Conservation (phyloP, 2,329 filamentous ascomycete genomes). For the Fusarium sp. region DNA sequence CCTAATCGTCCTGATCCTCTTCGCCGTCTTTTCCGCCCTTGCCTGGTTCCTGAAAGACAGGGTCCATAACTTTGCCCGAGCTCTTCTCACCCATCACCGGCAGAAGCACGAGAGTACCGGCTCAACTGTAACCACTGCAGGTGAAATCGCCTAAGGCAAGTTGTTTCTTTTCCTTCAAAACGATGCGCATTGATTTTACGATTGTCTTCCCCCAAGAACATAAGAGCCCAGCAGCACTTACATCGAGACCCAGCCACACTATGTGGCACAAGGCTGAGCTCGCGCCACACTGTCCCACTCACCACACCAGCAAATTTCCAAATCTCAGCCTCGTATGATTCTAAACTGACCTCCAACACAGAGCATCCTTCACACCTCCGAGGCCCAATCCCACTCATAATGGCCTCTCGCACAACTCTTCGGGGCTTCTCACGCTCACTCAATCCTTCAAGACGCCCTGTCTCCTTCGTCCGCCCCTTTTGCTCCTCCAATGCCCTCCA, state of each 20-base stretch:
- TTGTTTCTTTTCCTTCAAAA: background rate
- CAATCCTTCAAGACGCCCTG: constrained; percentile 31
- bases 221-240: background rate
- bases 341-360: constrained; percentile 42
- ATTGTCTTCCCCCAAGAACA: background rate
- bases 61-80: constrained; percentile 51
- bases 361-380: constrained; percentile 23
- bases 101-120: constrained; percentile 13
- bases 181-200: background rate
- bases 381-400: constrained; percentile 37
- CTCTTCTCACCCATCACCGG: constrained; percentile 43
- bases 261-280: constrained; percentile 43
- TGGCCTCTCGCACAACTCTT: constrained; percentile 52
- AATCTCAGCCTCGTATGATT: constrained; percentile 50
- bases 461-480: constrained; percentile 47
- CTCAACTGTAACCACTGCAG: constrained; percentile 28
- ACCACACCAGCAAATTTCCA: constrained; percentile 43
- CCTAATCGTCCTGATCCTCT: constrained; percentile 52
- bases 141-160: constrained; percentile 35
- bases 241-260: constrained; percentile 36
- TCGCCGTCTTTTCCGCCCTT: constrained; percentile 49
- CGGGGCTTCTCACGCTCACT: constrained; percentile 48
- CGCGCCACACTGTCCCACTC: constrained; percentile 30
- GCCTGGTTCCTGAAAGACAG: constrained; percentile 50
- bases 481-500: constrained; percentile 48